Evolutionary conservation across 148 eudicot genomes (phyloP), one percentile per base, ranked within the genome.

Genomic region (Chenopodium suecicum): DNA sequence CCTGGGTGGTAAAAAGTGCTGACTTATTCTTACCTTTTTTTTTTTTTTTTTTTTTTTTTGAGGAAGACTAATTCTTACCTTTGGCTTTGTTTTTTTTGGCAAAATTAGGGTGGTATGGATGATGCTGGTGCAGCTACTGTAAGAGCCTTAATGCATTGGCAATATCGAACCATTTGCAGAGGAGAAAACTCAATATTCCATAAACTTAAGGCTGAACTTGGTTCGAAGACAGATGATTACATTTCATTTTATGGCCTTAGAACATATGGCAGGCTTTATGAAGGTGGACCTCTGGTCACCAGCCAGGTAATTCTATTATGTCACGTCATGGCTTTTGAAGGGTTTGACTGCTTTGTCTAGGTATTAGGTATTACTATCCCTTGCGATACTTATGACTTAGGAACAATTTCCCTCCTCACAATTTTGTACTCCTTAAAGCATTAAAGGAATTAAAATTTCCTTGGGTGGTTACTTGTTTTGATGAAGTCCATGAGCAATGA

Each of bases 51-150:
- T 25, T 27, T 27, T 27, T 27, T 27, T 27, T 27, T 27, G 29
- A 27, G 29, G 29, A 27, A 27, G n/a, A 25, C 19, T 72, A 60
- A 48, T 50, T 76, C 80, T 82, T 34, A 79, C 78, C 70, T 82
- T 66, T 72, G 60, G 50, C 76, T 46, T 81, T 34, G 70, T 74
- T 54, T 79, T 27, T 23, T 41, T 25, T 79, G 69, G 56, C n/a
- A 29, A 83, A 67, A 82, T 74, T 87, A 97, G 99, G 99, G 99
- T 34, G 99, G 99, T 65, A 81, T 94, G 87, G 99, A 97, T 87
- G 98, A 97, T 87, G 82, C 88, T 79, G 98, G 99, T 80, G 99
- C 99, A n/a, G 99, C 98, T 70, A 90, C 99, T 62, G 99, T 97
- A 76, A 92, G 99, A 90, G 92, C 93, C 74, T 83, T 97, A 75